Conservation (phyloP, 164 flowering plant species). For the Piper longum region DNA sequence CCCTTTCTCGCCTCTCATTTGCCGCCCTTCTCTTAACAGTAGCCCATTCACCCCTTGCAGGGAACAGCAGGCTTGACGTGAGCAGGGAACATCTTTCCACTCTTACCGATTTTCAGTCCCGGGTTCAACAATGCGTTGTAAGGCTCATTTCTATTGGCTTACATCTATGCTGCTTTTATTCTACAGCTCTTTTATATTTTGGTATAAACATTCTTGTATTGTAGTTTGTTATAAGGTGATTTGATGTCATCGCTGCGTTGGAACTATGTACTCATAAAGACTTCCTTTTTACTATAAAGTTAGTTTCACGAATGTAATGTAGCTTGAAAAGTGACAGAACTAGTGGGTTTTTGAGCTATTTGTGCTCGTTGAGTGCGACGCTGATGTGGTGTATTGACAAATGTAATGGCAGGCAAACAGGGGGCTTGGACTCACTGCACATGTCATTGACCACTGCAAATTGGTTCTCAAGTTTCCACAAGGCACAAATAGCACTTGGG, state of each 20-base stretch:
- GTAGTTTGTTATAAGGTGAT: background rate
- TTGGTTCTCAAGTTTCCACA: slow-evolving; percentile 77
- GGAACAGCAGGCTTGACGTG: slow-evolving; percentile 15
- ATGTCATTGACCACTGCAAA: slow-evolving; percentile 80
- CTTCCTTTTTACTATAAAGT: too few relatives aligned
- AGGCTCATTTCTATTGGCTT: slow-evolving; percentile 4
- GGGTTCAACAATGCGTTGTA: slow-evolving; percentile 82
- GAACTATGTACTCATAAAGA: too few relatives aligned
- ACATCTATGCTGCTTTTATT: background rate
- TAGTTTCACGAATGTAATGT: too few relatives aligned
- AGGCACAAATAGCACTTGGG: slow-evolving; percentile 99
- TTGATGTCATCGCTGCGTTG: too few relatives aligned
- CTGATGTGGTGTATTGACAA: background rate
- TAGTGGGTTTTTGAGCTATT: too few relatives aligned
- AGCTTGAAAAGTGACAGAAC: too few relatives aligned
- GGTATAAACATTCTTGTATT: too few relatives aligned
- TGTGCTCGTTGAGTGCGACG: background rate
- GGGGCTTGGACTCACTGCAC: slow-evolving; percentile 88
- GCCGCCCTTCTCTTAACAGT: background rate
- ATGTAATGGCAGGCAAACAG: slow-evolving; percentile 56
- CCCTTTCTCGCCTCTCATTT: background rate
- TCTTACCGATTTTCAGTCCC: slow-evolving; percentile 56
- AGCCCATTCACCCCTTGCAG: slow-evolving; percentile 11
- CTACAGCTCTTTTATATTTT: background rate
- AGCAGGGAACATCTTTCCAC: slow-evolving; percentile 22